Evolutionary conservation across 441 rosid species (phyloP), one percentile per base, ranked within the genome.

Genomic region (Bocquillonia castaneifolia): DNA sequence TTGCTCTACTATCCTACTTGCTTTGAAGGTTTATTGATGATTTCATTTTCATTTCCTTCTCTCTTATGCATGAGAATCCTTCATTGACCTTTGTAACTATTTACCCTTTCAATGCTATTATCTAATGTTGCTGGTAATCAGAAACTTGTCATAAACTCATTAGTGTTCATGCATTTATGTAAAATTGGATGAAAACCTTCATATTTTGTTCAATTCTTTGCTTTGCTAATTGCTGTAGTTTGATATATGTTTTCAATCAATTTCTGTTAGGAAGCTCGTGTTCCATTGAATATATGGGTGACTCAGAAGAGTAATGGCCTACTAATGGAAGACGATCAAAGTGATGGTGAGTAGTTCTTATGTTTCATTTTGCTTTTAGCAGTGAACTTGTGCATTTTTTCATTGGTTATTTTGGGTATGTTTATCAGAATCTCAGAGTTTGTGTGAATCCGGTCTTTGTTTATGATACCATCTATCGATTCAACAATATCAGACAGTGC

Each of bases 231-330:
- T 66, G 32, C 36, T 51, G 1, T 47, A 48, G 15, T 69, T 59
- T 67, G 57, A 62, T 8, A 1, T 14, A 20, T 60, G 61, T 52
- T 63, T 42, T 64, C 59, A 56, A 76, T 54, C 59, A 47, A 63
- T 51, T 79, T 28, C 54, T 73, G 72, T 59, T 86, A 93, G 99
- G 99, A 89, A 79, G 87, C 81, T 75, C 96, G 95, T 62, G 78
- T 87, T 67, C 96, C 99, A 9, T 70, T 93, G 58, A 93, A 91
- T 69, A 76, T 93, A 78, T 93, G 99, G 97, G 90, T 84, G 69
- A 74, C 81, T 75, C 92, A 86, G 79, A 88, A 87, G 61, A 79
- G 81, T 77, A 90, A 86, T 63, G 96, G 99, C 65, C 76, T 91
- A 74, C 80, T 74, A 68, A 70, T 79, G 80, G 97, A 91, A 82